Base-by-base conservation (phyloP, 2,329 filamentous ascomycete species). In the Penicillium sp. region DNA sequence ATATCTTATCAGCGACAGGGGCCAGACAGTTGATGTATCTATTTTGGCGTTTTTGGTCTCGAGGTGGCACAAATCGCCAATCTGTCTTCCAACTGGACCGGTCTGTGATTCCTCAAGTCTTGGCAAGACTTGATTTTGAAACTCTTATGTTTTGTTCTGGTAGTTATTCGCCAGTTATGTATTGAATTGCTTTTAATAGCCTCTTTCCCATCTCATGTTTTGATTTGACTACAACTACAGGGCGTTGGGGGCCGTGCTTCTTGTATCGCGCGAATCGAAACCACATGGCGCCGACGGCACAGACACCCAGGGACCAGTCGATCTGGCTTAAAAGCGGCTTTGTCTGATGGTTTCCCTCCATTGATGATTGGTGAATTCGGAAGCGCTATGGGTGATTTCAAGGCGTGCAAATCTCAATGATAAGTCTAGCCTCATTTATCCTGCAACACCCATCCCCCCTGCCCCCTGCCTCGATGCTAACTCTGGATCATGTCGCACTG, bases 61-160 rank as follows among this genome's bases (percentile, higher is more conserved):
- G 19, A 48, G 39, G 45, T 48, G 27, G 14, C 33, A 37, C 39
- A 37, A 43, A 48, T 48, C 39, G 39, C 36, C 35, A 13, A 35
- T 43, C 31, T 48, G 44, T 35, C 13, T 22, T 14, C 19, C 18
- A 43, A 44, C 46, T 48, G 14, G 46, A 33, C 46, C 27, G 33
- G 33, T 31, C 33, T 30, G 29, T 27, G 37, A 43, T 48, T 31
- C 45, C 45, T 48, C 46, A 48, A 25, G 27, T 48, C 39, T 48
- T 48, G 46, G 46, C 45, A 35, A 47, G 45, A 47, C 46, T 43
- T 33, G 13, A 41, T 33, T 43, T 8, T 43, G 46, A 48, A 48
- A 48, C 46, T 31, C 27, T 33, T n/a, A 30, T 42, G n/a, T 36
- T 48, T 48, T 25, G 7, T 43, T 42, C 25, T 36, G 2, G 4